Evolutionary conservation across 1,139 yeast genomes (phyloP), one percentile per base, ranked within the genome.

Genomic region (Suhomyces choctaworum): DNA sequence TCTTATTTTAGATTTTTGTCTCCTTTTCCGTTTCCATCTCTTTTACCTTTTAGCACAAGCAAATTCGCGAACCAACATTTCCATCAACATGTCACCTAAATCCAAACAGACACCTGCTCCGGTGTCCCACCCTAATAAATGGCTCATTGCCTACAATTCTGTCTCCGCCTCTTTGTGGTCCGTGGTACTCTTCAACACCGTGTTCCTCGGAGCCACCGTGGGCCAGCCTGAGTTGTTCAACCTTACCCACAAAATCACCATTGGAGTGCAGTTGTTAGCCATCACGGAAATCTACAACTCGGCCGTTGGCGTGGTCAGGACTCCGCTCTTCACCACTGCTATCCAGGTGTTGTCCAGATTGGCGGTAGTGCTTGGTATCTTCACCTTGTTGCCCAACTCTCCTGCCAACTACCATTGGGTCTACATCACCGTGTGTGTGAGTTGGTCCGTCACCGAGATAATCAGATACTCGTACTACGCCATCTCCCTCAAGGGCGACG

Each of bases 401-500:
- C 82, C 75, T 44, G 89, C 79, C 22, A 80, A 73, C 50, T 54
- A 48, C 46, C 77, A 80, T 37, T 77, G 81, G 76, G 69, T 77
- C 29, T 83, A 80, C 55, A 59, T 78, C 29, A 69, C 94, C 2
- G 76, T 92, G 60, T 72, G 81, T 29, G 54, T 80, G 36, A 92
- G 97, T 13, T 92, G 99, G 99, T 78, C 92, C 13, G 56, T 86
- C 39, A 88, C 97, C 22, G 99, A 92, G 61, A 75, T 88, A 32
- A 81, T 90, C 40, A 77, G 98, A 54, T 92, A 92, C 64, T 73
- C 87, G 29, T 92, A 78, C 66, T 94, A 84, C 56, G 95, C 95
- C 34, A 64, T 76, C 43, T 82, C 82, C 52, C 68, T 87, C 43
- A 62, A 62, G 41, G 70, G 68, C 16, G 78, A 76, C 2, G 60